Conservation (phyloP, 371 early-diverging fungal genomes). For the Saksenaea oblongispora region DNA sequence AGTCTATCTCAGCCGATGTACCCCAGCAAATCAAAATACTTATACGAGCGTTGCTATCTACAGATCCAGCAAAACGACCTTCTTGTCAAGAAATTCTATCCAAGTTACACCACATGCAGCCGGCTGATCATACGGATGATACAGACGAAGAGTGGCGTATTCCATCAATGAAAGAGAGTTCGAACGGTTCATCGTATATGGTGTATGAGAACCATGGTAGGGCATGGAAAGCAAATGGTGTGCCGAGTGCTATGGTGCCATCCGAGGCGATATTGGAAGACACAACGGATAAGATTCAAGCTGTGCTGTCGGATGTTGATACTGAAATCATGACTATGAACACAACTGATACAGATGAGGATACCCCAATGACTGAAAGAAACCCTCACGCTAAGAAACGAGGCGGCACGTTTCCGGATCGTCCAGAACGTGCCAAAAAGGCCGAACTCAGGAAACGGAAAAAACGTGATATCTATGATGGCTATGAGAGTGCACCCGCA, state of each 20-base stretch:
- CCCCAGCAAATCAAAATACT: slow-evolving; percentile 61
- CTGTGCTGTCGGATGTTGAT: not conserved
- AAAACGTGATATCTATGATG: not conserved
- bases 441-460: not conserved
- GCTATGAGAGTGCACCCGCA: not conserved
- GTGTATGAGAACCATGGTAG: not conserved
- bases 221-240: not conserved
- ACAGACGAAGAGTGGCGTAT: not conserved
- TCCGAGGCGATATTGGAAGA: not conserved
- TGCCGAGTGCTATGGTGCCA: not conserved
- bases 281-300: slow-evolving; percentile 2
- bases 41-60: slow-evolving; percentile 60
- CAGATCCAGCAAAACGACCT: slow-evolving; percentile 64
- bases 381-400: not conserved
- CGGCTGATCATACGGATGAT: not conserved
- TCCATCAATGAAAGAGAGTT: not conserved
- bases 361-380: not conserved
- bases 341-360: not conserved
- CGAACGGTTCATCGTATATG: not conserved
- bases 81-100: slow-evolving; percentile 63
- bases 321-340: not conserved
- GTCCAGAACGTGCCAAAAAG: not conserved
- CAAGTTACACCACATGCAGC: slow-evolving; percentile 24
- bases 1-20: slow-evolving; percentile 35
- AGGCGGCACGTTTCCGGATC: not conserved